Conservation (phyloP, 768 basidiomycete species). For the Rubroboletus satanas region DNA sequence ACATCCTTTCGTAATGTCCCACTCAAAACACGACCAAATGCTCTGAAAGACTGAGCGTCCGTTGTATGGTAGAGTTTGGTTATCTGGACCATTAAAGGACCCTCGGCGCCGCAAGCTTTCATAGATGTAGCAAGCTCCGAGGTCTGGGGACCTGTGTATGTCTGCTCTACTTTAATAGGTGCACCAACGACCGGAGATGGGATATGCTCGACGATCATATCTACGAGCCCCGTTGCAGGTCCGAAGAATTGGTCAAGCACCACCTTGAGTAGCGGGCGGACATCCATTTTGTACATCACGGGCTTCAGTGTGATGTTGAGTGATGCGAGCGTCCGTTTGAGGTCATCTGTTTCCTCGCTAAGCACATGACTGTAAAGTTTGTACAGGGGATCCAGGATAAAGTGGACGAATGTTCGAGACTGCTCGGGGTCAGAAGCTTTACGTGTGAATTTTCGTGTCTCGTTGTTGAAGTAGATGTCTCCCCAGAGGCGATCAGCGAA, state of each 20-base stretch:
- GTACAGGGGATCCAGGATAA: conserved; percentile 94
- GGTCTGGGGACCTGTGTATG: conserved; percentile 85
- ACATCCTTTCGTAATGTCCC: conserved; percentile 83
- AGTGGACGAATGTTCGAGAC: conserved; percentile 87
- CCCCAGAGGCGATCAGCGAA: conserved; percentile 96
- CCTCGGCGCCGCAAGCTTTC: conserved; percentile 77
- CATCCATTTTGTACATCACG: conserved; percentile 98
- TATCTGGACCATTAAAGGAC: conserved; percentile 89
- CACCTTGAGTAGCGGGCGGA: conserved; percentile 88
- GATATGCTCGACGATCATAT: conserved; percentile 87
- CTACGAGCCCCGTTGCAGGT: conserved; percentile 81
- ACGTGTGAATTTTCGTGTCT: conserved; percentile 84
- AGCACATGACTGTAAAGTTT: conserved; percentile 95
- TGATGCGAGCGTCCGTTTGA: conserved; percentile 71
- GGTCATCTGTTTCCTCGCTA: conserved; percentile 87
- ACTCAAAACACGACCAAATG: conserved; percentile 91
- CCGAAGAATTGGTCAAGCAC: conserved; percentile 97
- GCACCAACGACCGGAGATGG: conserved; percentile 72
- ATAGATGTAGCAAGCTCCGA: conserved; percentile 76
- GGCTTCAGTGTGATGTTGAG: conserved; percentile 87
- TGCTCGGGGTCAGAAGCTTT: conserved; percentile 73
- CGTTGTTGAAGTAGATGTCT: conserved; percentile 89
- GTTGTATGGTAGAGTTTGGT: conserved; percentile 95
- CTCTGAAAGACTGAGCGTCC: conserved; percentile 94
- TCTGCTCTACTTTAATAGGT: conserved; percentile 66